Percentiles rank a stretch among this genome's conserved stretches.
phyloP scores from a whole-genome alignment of 2,329 filamentous ascomycete genomes.

The Arthroderma sp. region DNA sequence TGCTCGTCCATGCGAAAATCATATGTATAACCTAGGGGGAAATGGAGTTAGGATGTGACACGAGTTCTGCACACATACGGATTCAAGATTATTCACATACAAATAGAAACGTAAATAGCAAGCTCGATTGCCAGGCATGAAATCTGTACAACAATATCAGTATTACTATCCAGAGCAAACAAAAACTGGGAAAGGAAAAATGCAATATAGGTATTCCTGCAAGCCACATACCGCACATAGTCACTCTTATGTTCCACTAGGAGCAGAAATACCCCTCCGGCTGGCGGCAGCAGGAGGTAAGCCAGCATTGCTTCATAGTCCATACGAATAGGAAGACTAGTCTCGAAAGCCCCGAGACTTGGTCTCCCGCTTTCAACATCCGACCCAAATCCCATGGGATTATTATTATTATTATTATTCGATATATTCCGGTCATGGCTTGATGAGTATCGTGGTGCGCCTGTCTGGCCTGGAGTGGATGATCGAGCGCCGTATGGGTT shows the following conservation, averaged over 20 bases:
- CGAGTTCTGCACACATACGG: not conserved
- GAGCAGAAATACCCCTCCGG: slow-evolving; percentile 71
- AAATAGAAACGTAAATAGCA: slow-evolving; percentile 61
- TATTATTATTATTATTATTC: slow-evolving; percentile 10
- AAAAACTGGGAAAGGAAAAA: not conserved
- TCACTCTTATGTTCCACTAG: slow-evolving; percentile 89
- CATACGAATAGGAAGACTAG: slow-evolving; percentile 70
- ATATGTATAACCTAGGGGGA: slow-evolving; percentile 56
- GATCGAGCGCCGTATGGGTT: slow-evolving; percentile 41
- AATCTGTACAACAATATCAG: slow-evolving; percentile 44
- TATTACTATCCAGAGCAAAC: not conserved
- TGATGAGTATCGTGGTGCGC: slow-evolving; percentile 17
- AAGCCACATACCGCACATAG: slow-evolving; percentile 61
- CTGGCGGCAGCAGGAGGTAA: slow-evolving; percentile 71
- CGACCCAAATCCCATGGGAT: slow-evolving; percentile 16
- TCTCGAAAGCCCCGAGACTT: slow-evolving; percentile 70
- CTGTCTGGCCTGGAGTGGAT: slow-evolving; percentile 32
- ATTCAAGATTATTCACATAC: slow-evolving; percentile 21
- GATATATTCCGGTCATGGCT: slow-evolving; percentile 21
- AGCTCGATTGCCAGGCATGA: slow-evolving; percentile 87
- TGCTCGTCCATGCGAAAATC: slow-evolving; percentile 69
- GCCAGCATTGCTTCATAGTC: slow-evolving; percentile 86
- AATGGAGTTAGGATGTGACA: not conserved
- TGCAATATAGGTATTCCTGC: not conserved
- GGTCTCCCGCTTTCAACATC: slow-evolving; percentile 42